phyloP scores from a whole-genome alignment of 768 basidiomycete genomes.

The Phylloporus sp. region DNA sequence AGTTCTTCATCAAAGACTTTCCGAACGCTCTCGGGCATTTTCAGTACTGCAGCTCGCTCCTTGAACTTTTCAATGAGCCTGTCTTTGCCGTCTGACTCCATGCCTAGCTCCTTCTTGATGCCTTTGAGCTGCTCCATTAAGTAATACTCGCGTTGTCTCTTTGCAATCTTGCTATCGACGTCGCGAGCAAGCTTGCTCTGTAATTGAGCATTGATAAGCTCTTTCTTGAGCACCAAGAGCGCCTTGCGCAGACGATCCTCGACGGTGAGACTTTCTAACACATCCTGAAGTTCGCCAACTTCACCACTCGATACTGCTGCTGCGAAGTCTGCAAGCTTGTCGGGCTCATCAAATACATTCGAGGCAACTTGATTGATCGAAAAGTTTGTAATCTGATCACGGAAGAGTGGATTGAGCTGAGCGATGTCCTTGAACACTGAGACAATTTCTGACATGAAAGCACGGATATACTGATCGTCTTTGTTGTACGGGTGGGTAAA shows the following conservation, averaged over 20 bases:
- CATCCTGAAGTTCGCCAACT: slow-evolving; percentile 87
- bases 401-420: slow-evolving; percentile 94
- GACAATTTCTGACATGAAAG: slow-evolving; percentile 95
- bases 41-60: slow-evolving; percentile 73
- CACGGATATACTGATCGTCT: slow-evolving; percentile 92
- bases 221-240: slow-evolving; percentile 92
- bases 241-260: slow-evolving; percentile 90
- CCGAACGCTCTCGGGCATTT: slow-evolving; percentile 85
- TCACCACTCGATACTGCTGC: slow-evolving; percentile 95
- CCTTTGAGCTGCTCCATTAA: slow-evolving; percentile 96
- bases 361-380: slow-evolving; percentile 88
- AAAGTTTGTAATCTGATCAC: slow-evolving; percentile 97
- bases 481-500: slow-evolving; percentile 79
- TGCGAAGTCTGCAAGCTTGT: slow-evolving; percentile 95
- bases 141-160: slow-evolving; percentile 91
- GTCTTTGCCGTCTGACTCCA: slow-evolving; percentile 95
- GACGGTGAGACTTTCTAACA: slow-evolving; percentile 81
- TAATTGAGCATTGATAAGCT: slow-evolving; percentile 93
- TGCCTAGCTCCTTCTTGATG: slow-evolving; percentile 93
- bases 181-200: slow-evolving; percentile 91
- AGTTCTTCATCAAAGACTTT: slow-evolving; percentile 98
- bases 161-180: slow-evolving; percentile 92
- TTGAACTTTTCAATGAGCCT: slow-evolving; percentile 90
- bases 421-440: slow-evolving; percentile 99
- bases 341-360: slow-evolving; percentile 96